Evolutionary conservation across 164 flowering plant species (phyloP), one percentile per base, ranked within the genome.

Genomic region (Piper longum): DNA sequence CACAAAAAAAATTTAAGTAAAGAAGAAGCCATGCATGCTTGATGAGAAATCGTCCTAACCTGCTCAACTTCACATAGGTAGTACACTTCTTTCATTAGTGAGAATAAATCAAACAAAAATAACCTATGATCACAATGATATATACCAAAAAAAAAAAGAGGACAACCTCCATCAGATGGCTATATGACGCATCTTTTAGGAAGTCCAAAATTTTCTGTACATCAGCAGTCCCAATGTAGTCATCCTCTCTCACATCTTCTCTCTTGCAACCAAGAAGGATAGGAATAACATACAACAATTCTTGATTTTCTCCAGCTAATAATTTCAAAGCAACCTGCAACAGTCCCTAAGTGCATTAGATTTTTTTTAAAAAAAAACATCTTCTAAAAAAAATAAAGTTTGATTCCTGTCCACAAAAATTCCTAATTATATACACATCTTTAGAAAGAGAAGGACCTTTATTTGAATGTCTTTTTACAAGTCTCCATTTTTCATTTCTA

Each of bases 141-240:
- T 26, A 26, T 26, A 26, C 36, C 36, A 16, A n/a, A 52, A 26
- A n/a, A 5, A 6, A n/a, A 39, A 8, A 9, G 45, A 55, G 18
- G 9, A 67, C 16, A 73, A 86, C 98, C 90, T 92, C 98, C 96
- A 92, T 85, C 67, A 92, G 72, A 81, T 85, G 98, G 77, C 98
- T 89, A 70, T 63, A 89, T 65, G 91, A 81, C 74, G 81, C 80
- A 71, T 89, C 88, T 76, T 85, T 80, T 72, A 89, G 66, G 64
- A 73, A 75, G 62, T 73, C 69, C 44, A 76, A 18, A 63, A 83
- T 66, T 41, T 74, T 67, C 26, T 67, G 68, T 16, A 65, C 80
- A 39, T 43, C 64, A 59, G 48, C 43, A 17, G 17, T 64, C 61
- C 80, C 71, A 57, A 83, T 62, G 16, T 59, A 56, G 64, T 76